phyloP scores from a whole-genome alignment of 441 rosid genomes.

The Flueggea neowawraea region DNA sequence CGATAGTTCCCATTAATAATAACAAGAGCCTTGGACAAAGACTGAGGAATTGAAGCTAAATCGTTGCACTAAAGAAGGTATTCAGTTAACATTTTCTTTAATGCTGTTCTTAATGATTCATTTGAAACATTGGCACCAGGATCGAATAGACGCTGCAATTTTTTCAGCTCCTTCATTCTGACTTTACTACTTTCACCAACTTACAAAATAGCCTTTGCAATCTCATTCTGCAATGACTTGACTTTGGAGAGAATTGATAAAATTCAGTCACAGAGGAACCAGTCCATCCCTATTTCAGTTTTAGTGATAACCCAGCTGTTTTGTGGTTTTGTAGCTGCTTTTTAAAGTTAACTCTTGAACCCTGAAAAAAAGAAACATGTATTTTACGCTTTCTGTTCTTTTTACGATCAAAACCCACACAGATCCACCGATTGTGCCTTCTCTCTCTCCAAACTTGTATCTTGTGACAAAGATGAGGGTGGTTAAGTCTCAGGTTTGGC shows the following conservation, averaged over 20 bases:
- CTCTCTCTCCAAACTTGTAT: too few species aligned
- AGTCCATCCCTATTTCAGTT: too few species aligned
- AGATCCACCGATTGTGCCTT: too few species aligned
- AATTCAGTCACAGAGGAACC: too few species aligned
- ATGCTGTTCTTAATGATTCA: constrained; percentile 42
- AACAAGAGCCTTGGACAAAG: constrained; percentile 59
- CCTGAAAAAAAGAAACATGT: too few species aligned
- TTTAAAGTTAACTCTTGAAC: too few species aligned
- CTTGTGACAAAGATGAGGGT: too few species aligned
- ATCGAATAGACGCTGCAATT: constrained; percentile 51
- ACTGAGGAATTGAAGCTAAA: constrained; percentile 53
- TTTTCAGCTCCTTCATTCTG: constrained; percentile 46
- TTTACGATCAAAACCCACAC: too few species aligned
- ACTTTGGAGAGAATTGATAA: constrained; percentile 43
- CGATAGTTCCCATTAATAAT: constrained; percentile 46
- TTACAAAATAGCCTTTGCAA: constrained; percentile 62
- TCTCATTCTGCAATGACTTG: constrained; percentile 60
- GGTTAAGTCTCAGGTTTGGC: too few species aligned
- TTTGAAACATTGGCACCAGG: constrained; percentile 46
- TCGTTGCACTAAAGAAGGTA: constrained; percentile 78
- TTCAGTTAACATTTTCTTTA: constrained; percentile 51
- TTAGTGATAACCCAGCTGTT: too few species aligned
- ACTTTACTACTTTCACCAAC: constrained; percentile 41
- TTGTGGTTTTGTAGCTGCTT: too few species aligned
- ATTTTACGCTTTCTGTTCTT: too few species aligned